Evolutionary conservation across 164 flowering plant genomes (phyloP).

Genomic region (Cinnamomum micranthum): DNA sequence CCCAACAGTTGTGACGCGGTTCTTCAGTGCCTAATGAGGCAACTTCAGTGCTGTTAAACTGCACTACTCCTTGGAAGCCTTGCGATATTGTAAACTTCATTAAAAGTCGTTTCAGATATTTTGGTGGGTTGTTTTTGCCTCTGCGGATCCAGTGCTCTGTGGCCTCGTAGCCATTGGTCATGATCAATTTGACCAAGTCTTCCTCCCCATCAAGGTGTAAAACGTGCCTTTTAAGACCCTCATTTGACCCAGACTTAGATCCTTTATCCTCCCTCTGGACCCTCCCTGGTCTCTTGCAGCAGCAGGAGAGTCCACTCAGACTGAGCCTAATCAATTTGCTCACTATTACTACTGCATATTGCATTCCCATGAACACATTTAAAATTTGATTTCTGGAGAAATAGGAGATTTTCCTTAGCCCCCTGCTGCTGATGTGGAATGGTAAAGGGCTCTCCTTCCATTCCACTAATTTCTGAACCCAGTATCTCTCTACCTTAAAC

Average conservation of each 20-base stretch:
- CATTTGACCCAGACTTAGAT: slow-evolving; percentile 17
- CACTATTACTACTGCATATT: slow-evolving; percentile 31
- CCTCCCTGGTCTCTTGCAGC: slow-evolving; percentile 10
- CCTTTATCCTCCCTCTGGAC: slow-evolving; percentile 16
- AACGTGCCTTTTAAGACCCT: slow-evolving; percentile 35
- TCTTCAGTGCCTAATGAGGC: slow-evolving; percentile 23
- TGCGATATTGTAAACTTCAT: slow-evolving; percentile 23
- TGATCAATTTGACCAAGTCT: slow-evolving; percentile 35
- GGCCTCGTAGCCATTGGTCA: slow-evolving; percentile 26
- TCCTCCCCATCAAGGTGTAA: slow-evolving; percentile 62
- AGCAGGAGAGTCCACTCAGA: slow-evolving; percentile 8
- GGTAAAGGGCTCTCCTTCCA: slow-evolving; percentile 25
- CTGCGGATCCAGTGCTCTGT: slow-evolving; percentile 30
- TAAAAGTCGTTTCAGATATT: slow-evolving; percentile 37
- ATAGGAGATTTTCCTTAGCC: not conserved
- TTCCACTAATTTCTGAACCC: slow-evolving; percentile 38
- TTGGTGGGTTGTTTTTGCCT: slow-evolving; percentile 39
- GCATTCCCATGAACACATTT: slow-evolving; percentile 31
- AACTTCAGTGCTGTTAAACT: slow-evolving; percentile 40
- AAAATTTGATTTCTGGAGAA: not conserved
- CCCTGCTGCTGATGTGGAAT: not conserved
- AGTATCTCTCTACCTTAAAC: slow-evolving; percentile 35
- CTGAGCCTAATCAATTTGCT: slow-evolving; percentile 39
- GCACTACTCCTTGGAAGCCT: slow-evolving; percentile 24
- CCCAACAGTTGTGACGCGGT: slow-evolving; percentile 58